Evolutionary conservation across 2,329 filamentous ascomycete genomes (phyloP).

Genomic region (Paracoccidioides lutzii): DNA sequence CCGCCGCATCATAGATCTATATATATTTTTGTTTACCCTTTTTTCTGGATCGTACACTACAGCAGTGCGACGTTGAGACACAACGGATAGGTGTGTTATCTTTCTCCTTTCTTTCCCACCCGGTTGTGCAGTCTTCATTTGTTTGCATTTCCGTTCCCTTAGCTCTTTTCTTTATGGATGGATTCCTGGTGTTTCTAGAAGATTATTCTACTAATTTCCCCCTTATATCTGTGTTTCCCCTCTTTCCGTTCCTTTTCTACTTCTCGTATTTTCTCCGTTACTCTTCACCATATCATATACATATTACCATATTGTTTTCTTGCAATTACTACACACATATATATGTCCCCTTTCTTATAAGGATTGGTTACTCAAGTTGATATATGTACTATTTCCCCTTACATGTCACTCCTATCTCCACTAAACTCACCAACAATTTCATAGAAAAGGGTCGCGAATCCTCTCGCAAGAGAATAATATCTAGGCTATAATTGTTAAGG

Average conservation of each 20-base stretch:
- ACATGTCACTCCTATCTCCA: neutral
- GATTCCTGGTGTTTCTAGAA: neutral
- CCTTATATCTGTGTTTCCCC: neutral
- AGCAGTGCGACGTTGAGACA: neutral
- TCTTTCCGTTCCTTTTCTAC: neutral
- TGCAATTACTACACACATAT: neutral
- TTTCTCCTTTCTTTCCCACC: neutral
- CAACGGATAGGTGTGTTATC: neutral
- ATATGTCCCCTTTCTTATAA: neutral
- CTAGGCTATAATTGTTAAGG: neutral
- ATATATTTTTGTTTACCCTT: neutral
- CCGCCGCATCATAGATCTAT: conserved; percentile 13
- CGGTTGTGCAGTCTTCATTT: neutral
- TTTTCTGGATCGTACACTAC: conserved; percentile 1
- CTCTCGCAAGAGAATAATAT: neutral
- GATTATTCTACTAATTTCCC: neutral
- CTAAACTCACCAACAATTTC: too few species aligned
- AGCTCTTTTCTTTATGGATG: neutral
- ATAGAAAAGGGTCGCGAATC: neutral
- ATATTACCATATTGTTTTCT: neutral
- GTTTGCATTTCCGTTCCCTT: neutral
- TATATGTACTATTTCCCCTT: neutral
- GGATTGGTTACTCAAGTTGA: neutral
- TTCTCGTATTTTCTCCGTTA: neutral
- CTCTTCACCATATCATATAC: neutral